These are phyloP conservation scores for Parmales sp. DNA, from an alignment of 108 stramenopile species.

Conservation along the genomic window DNA sequence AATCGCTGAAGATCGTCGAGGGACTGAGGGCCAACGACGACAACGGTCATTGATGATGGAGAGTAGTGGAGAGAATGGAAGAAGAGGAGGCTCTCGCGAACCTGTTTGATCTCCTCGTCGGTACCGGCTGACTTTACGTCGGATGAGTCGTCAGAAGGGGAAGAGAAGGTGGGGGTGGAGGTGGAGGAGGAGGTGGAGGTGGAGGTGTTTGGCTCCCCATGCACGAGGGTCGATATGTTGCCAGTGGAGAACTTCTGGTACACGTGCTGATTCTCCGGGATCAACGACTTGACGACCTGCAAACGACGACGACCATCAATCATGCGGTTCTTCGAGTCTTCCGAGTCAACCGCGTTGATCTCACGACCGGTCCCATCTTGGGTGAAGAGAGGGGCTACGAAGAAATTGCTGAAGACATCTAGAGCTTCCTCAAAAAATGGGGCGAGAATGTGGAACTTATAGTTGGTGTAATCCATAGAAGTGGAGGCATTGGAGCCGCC, in stretches of 20 bases:
- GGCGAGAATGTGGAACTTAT: slow-evolving; percentile 64
- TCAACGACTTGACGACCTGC: neutral
- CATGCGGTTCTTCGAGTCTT: slow-evolving; percentile 78
- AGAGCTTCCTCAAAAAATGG: slow-evolving; percentile 51
- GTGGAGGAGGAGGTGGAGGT: neutral
- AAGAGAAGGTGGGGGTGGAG: neutral
- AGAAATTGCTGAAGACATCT: slow-evolving; percentile 74
- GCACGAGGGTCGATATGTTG: too few species aligned
- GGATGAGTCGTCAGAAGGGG: too few species aligned
- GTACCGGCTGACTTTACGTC: too few species aligned
- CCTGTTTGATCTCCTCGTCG: too few species aligned
- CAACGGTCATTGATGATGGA: slow-evolving; percentile 63
- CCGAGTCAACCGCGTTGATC: slow-evolving; percentile 70
- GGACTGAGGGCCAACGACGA: slow-evolving; percentile 62
- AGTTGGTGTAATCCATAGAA: slow-evolving; percentile 61
- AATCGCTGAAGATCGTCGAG: slow-evolving; percentile 64
- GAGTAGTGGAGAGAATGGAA: slow-evolving; percentile 71
- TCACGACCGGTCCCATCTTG: slow-evolving; percentile 57
- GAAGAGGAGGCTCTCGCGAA: slow-evolving; percentile 55
- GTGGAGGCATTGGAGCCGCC: slow-evolving; percentile 77
- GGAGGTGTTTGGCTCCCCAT: too few species aligned
- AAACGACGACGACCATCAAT: slow-evolving; percentile 45
- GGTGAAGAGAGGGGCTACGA: slow-evolving; percentile 63
- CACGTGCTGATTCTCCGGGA: neutral
- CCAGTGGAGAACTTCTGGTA: neutral